A percentile compares a stretch with the other conserved stretches of the same genome.
These are phyloP conservation scores for Lipomyces sp. DNA, from an alignment of 805 yeast genomes.

Conservation along the genomic window DNA sequence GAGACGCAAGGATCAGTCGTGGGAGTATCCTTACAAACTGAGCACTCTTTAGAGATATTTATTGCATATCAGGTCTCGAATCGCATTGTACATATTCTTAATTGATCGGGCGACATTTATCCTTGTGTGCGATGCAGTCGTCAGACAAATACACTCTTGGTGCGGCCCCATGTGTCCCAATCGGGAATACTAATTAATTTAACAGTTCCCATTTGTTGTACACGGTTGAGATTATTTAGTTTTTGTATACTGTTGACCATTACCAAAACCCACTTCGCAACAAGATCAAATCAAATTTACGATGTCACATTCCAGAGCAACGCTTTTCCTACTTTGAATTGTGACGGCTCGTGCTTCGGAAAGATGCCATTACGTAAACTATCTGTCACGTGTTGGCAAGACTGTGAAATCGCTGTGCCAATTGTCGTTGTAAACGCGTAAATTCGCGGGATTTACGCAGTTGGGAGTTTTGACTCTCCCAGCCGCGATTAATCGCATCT, in stretches of 20 bases:
- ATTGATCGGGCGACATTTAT: neutral
- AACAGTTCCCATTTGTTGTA: too few species aligned
- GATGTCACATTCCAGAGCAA: neutral
- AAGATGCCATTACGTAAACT: neutral
- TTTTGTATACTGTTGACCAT: too few species aligned
- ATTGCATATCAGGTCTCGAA: neutral
- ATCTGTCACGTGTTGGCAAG: neutral
- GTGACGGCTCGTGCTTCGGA: neutral
- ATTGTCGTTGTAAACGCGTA: neutral
- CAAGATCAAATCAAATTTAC: too few species aligned
- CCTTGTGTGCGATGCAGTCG: neutral
- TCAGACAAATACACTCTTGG: neutral
- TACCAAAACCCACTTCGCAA: too few species aligned
- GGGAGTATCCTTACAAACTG: slow-evolving; percentile 81
- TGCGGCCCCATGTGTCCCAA: too few species aligned
- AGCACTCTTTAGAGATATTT: slow-evolving; percentile 8
- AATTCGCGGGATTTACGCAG: neutral
- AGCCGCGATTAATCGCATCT: neutral
- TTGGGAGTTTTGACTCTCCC: slow-evolving; percentile 8
- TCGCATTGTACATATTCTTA: neutral
- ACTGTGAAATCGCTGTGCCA: neutral
- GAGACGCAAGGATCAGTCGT: slow-evolving; percentile 81
- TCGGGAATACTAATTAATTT: too few species aligned
- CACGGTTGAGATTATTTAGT: too few species aligned
- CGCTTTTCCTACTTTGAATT: neutral